Percentiles rank a stretch among this genome's conserved stretches.
phyloP scores from a whole-genome alignment of 768 basidiomycete genomes.

The Fomitopsis serialis region DNA sequence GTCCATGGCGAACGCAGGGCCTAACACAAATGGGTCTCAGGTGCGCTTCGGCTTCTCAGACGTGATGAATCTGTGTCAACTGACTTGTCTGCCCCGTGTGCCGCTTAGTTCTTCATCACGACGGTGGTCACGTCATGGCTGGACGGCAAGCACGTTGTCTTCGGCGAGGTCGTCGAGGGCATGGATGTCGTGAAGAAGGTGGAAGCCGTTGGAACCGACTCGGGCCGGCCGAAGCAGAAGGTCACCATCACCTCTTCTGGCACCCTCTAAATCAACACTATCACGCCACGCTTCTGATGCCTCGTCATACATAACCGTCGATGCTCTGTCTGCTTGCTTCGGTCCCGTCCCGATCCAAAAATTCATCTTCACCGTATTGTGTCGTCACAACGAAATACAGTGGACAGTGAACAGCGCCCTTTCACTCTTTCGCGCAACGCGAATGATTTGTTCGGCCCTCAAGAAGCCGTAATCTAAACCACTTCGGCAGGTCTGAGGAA shows the following conservation, averaged over 20 bases:
- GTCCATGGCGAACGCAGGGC: slow-evolving; percentile 87
- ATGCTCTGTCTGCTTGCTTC: no score
- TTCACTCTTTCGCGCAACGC: no score
- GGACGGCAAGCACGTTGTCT: slow-evolving; percentile 65
- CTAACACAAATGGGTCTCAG: slow-evolving; percentile 78
- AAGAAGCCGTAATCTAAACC: no score
- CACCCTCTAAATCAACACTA: slow-evolving; percentile 6
- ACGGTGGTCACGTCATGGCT: slow-evolving; percentile 69
- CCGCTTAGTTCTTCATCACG: slow-evolving; percentile 69
- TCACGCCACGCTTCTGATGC: background rate
- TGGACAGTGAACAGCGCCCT: no score
- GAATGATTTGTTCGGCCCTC: no score
- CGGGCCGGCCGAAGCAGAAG: slow-evolving; percentile 19
- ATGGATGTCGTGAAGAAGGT: slow-evolving; percentile 60
- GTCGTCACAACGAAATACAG: no score
- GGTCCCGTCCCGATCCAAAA: no score
- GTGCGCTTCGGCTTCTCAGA: slow-evolving; percentile 24
- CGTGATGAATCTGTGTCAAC: background rate
- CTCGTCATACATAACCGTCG: background rate
- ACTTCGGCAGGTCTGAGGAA: no score
- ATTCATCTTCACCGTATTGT: no score
- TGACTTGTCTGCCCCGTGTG: background rate
- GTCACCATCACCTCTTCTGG: slow-evolving; percentile 20
- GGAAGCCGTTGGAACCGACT: slow-evolving; percentile 33
- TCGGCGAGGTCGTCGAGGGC: slow-evolving; percentile 63